phyloP scores from a whole-genome alignment of 257 asterid genomes.

The Ballota nigra region DNA sequence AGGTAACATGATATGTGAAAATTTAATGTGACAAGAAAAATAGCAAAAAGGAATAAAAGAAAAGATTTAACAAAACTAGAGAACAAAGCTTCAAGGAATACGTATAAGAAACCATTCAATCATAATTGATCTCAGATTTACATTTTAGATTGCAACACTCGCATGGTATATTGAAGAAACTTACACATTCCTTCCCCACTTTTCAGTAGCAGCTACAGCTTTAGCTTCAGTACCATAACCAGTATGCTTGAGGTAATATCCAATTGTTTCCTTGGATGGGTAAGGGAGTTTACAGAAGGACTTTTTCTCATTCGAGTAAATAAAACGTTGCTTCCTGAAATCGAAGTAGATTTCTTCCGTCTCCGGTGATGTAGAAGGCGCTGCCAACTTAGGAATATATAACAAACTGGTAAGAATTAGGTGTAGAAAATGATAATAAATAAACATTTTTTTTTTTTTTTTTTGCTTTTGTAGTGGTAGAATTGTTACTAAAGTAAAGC shows the following conservation, averaged over 20 bases:
- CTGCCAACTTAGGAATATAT: conserved; percentile 54
- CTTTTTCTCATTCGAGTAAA: conserved; percentile 67
- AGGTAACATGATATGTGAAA: background rate
- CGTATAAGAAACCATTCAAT: background rate
- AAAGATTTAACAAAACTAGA: background rate
- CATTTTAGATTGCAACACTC: conserved; percentile 7
- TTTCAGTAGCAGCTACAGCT: conserved; percentile 69
- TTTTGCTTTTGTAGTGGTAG: background rate
- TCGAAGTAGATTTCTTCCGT: conserved; percentile 85
- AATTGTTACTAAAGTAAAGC: conserved; percentile 7
- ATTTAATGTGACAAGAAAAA: background rate
- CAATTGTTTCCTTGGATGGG: conserved; percentile 91
- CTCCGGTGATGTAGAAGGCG: conserved; percentile 52
- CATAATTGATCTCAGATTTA: conserved; percentile 18
- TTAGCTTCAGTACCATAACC: conserved; percentile 96
- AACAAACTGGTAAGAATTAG: conserved; percentile 23
- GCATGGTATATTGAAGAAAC: conserved; percentile 33
- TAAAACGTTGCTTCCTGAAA: conserved; percentile 92
- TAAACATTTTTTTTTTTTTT: background rate
- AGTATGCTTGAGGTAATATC: conserved; percentile 79
- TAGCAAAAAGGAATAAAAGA: background rate
- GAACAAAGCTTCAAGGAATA: background rate
- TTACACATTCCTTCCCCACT: conserved; percentile 98
- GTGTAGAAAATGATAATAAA: background rate
- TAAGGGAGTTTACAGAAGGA: conserved; percentile 82